phyloP scores from a whole-genome alignment of 1,284 basidiomycete genomes.

The Baeospora myosura region DNA sequence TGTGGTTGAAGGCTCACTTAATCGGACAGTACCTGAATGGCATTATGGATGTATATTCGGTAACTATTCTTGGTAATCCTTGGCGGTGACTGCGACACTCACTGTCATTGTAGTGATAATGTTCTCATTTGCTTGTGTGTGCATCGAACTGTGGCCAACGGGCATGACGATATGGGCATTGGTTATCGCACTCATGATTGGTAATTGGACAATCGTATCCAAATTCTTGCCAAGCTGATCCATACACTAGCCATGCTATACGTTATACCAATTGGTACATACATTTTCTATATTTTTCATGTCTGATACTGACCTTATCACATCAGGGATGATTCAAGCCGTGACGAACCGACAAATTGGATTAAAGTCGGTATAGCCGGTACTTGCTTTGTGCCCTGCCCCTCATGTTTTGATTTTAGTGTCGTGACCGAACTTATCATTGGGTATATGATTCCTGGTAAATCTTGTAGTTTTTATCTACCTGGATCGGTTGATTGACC shows the following conservation, averaged over 20 bases:
- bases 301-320: conserved; percentile 38
- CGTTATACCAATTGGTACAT: conserved; percentile 10
- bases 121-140: conserved; percentile 46
- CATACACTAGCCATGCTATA: conserved; percentile 5
- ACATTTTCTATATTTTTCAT: not conserved
- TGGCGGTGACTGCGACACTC: not conserved
- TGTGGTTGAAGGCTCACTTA: not conserved
- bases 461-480: conserved; percentile 16
- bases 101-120: conserved; percentile 27
- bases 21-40: conserved; percentile 57
- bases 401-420: conserved; percentile 2
- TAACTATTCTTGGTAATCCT: conserved; percentile 16
- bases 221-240: conserved; percentile 15
- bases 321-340: conserved; percentile 63
- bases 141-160: conserved; percentile 40
- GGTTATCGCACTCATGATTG: conserved; percentile 40
- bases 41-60: conserved; percentile 52
- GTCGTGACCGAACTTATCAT: conserved; percentile 52
- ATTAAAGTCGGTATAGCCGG: conserved; percentile 27
- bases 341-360: conserved; percentile 60
- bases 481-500: conserved; percentile 3
- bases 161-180: conserved; percentile 21
- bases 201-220: conserved; percentile 14
- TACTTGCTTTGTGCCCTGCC: not conserved
- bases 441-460: conserved; percentile 11